Percentiles rank a stretch among this genome's conserved stretches.
These are phyloP conservation scores for Cercospora sesami DNA, from an alignment of 2,329 filamentous ascomycete species.

Conservation along the genomic window DNA sequence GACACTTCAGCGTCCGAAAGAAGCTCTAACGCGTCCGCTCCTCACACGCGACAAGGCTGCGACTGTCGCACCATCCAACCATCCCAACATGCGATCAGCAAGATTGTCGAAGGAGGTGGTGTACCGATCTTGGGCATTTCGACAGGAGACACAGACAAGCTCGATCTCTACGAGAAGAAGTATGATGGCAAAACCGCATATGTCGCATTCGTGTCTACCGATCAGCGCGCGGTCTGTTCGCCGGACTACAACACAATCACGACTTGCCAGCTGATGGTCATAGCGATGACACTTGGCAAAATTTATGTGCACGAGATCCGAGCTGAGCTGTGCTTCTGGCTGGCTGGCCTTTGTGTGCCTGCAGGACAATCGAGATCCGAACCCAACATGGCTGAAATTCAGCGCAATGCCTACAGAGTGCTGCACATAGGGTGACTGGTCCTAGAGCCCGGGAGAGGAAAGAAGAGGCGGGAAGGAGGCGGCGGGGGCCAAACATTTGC, in stretches of 20 bases:
- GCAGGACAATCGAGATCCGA: neutral
- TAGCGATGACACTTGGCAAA: conserved; percentile 22
- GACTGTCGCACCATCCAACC: conserved; percentile 22
- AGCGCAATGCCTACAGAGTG: conserved; percentile 15
- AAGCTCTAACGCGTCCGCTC: conserved; percentile 6
- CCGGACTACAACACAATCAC: conserved; percentile 19
- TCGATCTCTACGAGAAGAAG: conserved; percentile 15
- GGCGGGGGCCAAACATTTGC: neutral
- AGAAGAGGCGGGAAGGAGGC: neutral
- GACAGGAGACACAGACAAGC: conserved; percentile 20
- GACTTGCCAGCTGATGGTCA: conserved; percentile 19
- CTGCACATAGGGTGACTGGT: neutral
- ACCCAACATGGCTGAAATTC: conserved; percentile 1
- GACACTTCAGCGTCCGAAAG: neutral
- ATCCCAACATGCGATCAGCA: conserved; percentile 10
- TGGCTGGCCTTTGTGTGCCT: conserved; percentile 16
- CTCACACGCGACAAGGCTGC: conserved; percentile 19
- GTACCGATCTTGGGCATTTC: conserved; percentile 17
- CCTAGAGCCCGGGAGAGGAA: neutral
- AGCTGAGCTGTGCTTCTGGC: conserved; percentile 23
- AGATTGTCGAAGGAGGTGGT: conserved; percentile 9
- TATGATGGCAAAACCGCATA: conserved; percentile 14
- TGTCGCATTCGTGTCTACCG: conserved; percentile 9
- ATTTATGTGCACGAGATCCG: conserved; percentile 21
- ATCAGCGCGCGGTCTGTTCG: conserved; percentile 10